phyloP scores from a whole-genome alignment of 108 stramenopile species.

The Nitzschia inconspicua region DNA sequence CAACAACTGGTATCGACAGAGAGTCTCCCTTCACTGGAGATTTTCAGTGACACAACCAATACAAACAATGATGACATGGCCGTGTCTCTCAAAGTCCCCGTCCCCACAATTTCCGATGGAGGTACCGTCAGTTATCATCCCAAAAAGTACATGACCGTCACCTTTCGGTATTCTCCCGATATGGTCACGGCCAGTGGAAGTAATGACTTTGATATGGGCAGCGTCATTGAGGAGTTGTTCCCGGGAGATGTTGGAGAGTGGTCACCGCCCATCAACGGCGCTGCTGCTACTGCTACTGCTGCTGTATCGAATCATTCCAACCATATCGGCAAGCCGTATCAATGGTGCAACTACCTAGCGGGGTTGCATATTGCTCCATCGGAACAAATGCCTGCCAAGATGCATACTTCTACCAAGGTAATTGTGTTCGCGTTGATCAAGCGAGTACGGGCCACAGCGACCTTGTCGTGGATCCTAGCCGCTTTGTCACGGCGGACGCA shows the following conservation, averaged over 20 bases:
- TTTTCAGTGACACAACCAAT: neutral
- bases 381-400: conserved; percentile 14
- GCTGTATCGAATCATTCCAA: neutral
- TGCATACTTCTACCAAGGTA: conserved; percentile 43
- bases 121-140: neutral
- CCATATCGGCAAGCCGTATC: conserved; percentile 33
- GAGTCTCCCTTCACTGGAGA: conserved; percentile 3
- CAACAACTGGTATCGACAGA: neutral
- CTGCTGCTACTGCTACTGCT: neutral
- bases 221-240: conserved; percentile 34
- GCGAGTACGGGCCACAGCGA: conserved; percentile 52
- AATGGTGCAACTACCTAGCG: conserved; percentile 79
- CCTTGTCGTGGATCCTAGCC: conserved; percentile 41
- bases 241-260: conserved; percentile 35
- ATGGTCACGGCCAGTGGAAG: conserved; percentile 11
- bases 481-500: conserved; percentile 8
- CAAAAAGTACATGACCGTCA: conserved; percentile 19
- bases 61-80: neutral
- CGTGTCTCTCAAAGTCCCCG: conserved; percentile 30
- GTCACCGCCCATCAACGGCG: neutral
- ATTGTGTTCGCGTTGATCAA: conserved; percentile 48
- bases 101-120: conserved; percentile 17
- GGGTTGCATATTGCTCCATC: conserved; percentile 49
- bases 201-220: conserved; percentile 13
- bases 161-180: conserved; percentile 17